Evolutionary conservation across 2,329 filamentous ascomycete species (phyloP).

Genomic region (Hypoxylon sp.): DNA sequence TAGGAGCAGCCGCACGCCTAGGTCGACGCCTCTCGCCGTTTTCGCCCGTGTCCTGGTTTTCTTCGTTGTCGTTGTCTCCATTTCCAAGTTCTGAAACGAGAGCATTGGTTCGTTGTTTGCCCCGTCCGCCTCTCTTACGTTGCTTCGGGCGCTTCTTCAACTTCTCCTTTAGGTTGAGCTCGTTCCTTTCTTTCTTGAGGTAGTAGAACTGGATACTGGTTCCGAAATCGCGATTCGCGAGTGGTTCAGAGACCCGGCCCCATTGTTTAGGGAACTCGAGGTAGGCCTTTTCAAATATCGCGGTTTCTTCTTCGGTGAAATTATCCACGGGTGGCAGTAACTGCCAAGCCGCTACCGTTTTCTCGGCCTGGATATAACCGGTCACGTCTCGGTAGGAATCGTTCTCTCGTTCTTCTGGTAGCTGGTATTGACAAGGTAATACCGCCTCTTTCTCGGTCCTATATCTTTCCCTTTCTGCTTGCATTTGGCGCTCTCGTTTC

Average conservation of each 20-base stretch:
- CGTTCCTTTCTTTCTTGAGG: constrained; percentile 83
- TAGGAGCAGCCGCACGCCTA: constrained; percentile 78
- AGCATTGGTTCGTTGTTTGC: constrained; percentile 74
- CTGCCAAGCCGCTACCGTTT: constrained; percentile 78
- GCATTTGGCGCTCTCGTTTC: constrained; percentile 75
- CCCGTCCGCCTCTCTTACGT: constrained; percentile 69
- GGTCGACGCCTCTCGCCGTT: constrained; percentile 73
- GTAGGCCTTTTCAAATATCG: constrained; percentile 80
- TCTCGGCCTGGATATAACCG: constrained; percentile 74
- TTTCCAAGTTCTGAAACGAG: constrained; percentile 77
- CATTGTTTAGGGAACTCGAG: constrained; percentile 85
- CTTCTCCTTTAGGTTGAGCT: constrained; percentile 82
- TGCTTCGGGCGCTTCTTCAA: constrained; percentile 75
- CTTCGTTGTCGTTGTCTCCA: constrained; percentile 70
- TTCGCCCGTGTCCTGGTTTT: constrained; percentile 70
- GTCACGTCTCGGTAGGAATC: constrained; percentile 76
- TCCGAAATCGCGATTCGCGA: constrained; percentile 79
- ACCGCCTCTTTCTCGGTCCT: constrained; percentile 82
- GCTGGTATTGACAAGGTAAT: constrained; percentile 79
- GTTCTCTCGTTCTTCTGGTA: constrained; percentile 70
- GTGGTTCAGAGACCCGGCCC: constrained; percentile 79
- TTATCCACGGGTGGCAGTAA: constrained; percentile 81
- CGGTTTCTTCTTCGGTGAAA: constrained; percentile 79
- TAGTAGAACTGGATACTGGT: constrained; percentile 91
- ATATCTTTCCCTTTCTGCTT: constrained; percentile 77